A percentile compares a stretch with the other conserved stretches of the same genome.
These are phyloP conservation scores for Chaetomium cochliodes DNA, from an alignment of 495 filamentous ascomycete genomes.

Conservation along the genomic window DNA sequence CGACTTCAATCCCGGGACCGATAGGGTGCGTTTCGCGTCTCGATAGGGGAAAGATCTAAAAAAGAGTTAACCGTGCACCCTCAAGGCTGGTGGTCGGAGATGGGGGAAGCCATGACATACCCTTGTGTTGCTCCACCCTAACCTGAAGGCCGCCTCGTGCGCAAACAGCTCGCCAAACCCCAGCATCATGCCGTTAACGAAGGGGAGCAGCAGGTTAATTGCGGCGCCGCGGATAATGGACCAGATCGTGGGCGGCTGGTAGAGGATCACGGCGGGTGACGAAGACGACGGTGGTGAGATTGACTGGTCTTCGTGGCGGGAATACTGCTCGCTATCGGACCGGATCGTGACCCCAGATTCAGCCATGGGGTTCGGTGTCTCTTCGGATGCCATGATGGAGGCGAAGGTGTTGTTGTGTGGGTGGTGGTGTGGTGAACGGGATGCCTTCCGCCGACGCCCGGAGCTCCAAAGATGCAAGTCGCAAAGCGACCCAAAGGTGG, in stretches of 20 bases:
- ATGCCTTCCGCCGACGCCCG: constrained; percentile 3
- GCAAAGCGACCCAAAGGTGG: not conserved
- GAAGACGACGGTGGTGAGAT: constrained; percentile 61
- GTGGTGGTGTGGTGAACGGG: not conserved
- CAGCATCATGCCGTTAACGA: constrained; percentile 97
- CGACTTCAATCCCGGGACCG: constrained; percentile 55
- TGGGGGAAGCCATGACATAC: constrained; percentile 49
- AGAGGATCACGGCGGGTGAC: constrained; percentile 75
- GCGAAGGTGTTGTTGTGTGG: not conserved
- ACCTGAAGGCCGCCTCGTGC: constrained; percentile 87
- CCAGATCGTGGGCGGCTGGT: constrained; percentile 84
- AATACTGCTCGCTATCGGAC: constrained; percentile 89
- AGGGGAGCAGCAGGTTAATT: constrained; percentile 92
- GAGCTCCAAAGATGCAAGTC: constrained; percentile 3
- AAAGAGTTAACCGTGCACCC: constrained; percentile 7
- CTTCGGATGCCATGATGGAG: constrained; percentile 47
- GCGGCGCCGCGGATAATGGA: constrained; percentile 81
- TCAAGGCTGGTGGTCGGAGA: not conserved
- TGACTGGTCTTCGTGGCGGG: constrained; percentile 63
- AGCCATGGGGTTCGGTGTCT: constrained; percentile 62
- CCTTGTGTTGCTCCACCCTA: constrained; percentile 92
- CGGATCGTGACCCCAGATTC: constrained; percentile 82
- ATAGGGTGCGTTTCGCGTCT: constrained; percentile 47
- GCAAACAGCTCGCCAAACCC: constrained; percentile 96
- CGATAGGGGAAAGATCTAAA: constrained; percentile 50